Evolutionary conservation across 1,284 basidiomycete genomes (phyloP).

Genomic region (Lentinus polychrous): DNA sequence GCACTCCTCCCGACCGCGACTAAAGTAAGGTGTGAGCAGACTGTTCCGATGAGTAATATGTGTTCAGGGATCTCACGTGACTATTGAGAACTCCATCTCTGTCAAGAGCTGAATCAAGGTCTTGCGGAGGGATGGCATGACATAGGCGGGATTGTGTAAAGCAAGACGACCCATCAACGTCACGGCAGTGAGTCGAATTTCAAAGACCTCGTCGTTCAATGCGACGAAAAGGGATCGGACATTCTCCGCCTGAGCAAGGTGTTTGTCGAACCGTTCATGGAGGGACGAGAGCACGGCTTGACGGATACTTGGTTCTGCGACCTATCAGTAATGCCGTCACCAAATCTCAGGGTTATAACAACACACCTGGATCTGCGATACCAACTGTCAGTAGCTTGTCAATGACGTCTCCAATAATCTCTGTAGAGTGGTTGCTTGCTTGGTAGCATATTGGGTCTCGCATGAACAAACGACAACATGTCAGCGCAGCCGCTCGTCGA

Average conservation of each 20-base stretch:
- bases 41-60: not conserved
- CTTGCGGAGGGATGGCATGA: conserved; percentile 96
- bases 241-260: conserved; percentile 98
- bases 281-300: conserved; percentile 83
- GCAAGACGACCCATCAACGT: conserved; percentile 90
- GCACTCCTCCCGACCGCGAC: conserved; percentile 87
- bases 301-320: conserved; percentile 77
- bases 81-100: conserved; percentile 94
- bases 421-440: conserved; percentile 93
- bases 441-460: conserved; percentile 97
- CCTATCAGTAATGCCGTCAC: too few species aligned
- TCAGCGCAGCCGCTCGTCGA: conserved; percentile 85
- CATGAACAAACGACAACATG: conserved; percentile 89
- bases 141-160: conserved; percentile 95
- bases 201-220: conserved; percentile 95
- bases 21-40: conserved; percentile 20
- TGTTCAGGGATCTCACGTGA: conserved; percentile 45
- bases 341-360: not conserved
- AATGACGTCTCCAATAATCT: conserved; percentile 96
- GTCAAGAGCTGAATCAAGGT: conserved; percentile 95
- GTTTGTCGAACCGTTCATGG: conserved; percentile 94
- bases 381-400: conserved; percentile 96
- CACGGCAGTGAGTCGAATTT: conserved; percentile 89
- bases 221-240: conserved; percentile 97
- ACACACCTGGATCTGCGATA: conserved; percentile 89